phyloP scores from a whole-genome alignment of 148 eudicot species.

The Selenicereus undatus region DNA sequence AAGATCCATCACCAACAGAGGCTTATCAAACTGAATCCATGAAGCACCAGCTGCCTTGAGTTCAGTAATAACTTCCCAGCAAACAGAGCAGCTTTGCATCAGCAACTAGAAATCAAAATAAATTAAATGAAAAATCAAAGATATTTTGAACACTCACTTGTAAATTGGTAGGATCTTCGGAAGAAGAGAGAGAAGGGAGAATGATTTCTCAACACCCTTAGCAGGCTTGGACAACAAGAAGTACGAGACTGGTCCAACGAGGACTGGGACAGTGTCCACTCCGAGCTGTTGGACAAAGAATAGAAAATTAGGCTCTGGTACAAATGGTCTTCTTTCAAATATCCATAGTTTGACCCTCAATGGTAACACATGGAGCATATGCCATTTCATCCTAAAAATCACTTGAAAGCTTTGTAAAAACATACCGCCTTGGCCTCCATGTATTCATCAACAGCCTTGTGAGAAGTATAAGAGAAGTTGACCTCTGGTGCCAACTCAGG shows the following conservation, averaged over 20 bases:
- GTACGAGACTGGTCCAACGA: slow-evolving; percentile 82
- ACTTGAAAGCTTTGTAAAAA: background rate
- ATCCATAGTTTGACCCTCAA: background rate
- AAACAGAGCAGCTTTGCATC: background rate
- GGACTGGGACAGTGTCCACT: slow-evolving; percentile 76
- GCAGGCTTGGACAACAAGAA: slow-evolving; percentile 84
- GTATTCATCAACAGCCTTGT: slow-evolving; percentile 77
- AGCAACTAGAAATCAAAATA: slow-evolving; percentile 15
- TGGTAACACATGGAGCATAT: background rate
- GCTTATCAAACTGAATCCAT: slow-evolving; percentile 90
- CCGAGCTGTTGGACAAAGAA: slow-evolving; percentile 56
- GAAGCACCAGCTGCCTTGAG: slow-evolving; percentile 93
- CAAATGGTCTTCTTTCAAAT: background rate
- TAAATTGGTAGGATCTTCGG: slow-evolving; percentile 77
- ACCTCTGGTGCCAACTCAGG: slow-evolving; percentile 87
- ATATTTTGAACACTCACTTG: slow-evolving; percentile 48
- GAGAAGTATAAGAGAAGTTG: slow-evolving; percentile 66
- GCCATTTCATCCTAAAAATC: background rate
- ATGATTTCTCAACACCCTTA: slow-evolving; percentile 90
- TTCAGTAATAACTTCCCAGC: slow-evolving; percentile 87
- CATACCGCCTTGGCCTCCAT: slow-evolving; percentile 82
- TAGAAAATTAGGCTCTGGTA: background rate
- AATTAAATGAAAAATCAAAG: background rate
- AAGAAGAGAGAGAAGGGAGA: slow-evolving; percentile 74
- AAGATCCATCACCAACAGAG: slow-evolving; percentile 81